phyloP scores from a whole-genome alignment of 2,329 filamentous ascomycete species.

The Arthrobotrys conoides region DNA sequence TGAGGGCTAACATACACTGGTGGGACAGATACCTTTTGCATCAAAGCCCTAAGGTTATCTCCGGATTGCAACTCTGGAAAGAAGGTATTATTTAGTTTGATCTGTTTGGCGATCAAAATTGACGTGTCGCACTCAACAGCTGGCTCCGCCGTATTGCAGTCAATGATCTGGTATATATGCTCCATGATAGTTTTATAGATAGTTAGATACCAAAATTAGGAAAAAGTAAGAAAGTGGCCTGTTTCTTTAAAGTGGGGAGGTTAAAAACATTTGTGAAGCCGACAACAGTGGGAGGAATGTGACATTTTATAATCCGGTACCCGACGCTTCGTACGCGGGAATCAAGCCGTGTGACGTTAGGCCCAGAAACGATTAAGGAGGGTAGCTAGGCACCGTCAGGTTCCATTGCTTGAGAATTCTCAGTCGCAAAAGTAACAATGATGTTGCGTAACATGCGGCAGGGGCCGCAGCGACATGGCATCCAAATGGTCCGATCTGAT shows the following conservation, averaged over 20 bases:
- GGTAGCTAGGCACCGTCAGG: neutral
- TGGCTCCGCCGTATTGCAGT: neutral
- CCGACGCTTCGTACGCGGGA: neutral
- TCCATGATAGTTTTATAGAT: constrained; percentile 33
- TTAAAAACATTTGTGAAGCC: neutral
- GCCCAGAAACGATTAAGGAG: neutral
- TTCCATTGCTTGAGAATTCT: constrained; percentile 24
- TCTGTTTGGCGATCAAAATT: constrained; percentile 27
- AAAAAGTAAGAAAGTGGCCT: neutral
- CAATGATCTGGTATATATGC: constrained; percentile 41
- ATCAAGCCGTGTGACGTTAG: constrained; percentile 1
- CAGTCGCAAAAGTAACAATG: constrained; percentile 12
- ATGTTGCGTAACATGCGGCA: constrained; percentile 22
- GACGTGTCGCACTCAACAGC: neutral
- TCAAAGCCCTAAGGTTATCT: constrained; percentile 63
- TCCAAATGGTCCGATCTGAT: constrained; percentile 26
- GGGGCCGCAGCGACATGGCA: neutral
- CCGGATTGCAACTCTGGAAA: constrained; percentile 64
- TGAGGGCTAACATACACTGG: constrained; percentile 66
- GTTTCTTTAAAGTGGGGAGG: neutral
- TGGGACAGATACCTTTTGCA: neutral
- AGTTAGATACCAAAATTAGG: neutral
- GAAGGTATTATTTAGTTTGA: constrained; percentile 40
- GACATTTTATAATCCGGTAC: constrained; percentile 8
- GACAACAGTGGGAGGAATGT: constrained; percentile 4